These are phyloP conservation scores for Sequoia sempervirens DNA, from an alignment of 75 land plant species.

Conservation along the genomic window DNA sequence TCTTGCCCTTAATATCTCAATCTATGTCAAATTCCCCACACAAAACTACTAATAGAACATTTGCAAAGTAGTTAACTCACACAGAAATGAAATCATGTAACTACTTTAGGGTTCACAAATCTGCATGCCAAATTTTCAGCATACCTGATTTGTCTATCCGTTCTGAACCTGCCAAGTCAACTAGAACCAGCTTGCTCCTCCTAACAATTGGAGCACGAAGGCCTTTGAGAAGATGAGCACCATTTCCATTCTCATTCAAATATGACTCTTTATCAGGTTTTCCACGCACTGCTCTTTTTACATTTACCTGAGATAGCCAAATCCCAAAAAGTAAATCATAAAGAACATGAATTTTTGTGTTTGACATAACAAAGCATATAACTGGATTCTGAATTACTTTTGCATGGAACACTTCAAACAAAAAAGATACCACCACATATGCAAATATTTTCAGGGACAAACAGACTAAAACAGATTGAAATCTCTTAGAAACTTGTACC, in stretches of 20 bases:
- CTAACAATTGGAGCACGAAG: constrained; percentile 65
- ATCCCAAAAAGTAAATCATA: not conserved
- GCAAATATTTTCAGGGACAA: not conserved
- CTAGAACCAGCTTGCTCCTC: constrained; percentile 83
- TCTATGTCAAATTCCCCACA: not conserved
- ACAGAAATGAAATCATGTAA: not conserved
- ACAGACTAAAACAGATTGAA: not conserved
- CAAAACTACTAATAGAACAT: not conserved
- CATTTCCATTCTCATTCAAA: constrained; percentile 57
- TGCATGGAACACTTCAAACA: not conserved
- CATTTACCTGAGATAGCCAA: constrained; percentile 61
- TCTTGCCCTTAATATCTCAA: not conserved
- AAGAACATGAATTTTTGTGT: not conserved
- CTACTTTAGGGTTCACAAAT: not conserved
- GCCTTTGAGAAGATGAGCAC: constrained; percentile 33
- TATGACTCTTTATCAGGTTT: constrained; percentile 41
- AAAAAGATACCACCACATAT: not conserved
- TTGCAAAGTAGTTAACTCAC: not conserved
- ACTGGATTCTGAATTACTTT: not conserved
- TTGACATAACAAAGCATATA: not conserved
- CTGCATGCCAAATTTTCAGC: not conserved
- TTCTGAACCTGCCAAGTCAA: constrained; percentile 96
- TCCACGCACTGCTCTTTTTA: constrained; percentile 59
- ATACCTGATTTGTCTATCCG: constrained; percentile 88
- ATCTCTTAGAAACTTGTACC: not conserved